Base-by-base conservation (phyloP, 2,329 filamentous ascomycete genomes). In the Sphaerulina vaccinii region DNA sequence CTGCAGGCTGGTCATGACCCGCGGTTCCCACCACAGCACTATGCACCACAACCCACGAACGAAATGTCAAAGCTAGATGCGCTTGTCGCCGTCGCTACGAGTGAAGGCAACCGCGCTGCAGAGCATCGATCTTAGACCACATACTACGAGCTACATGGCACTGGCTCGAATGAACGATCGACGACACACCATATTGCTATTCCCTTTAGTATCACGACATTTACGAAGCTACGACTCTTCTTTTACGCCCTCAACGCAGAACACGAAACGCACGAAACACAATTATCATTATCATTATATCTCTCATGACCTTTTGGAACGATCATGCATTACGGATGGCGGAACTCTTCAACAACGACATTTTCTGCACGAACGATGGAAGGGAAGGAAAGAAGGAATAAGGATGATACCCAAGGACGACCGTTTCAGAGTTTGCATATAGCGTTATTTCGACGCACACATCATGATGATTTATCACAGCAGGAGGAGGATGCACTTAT, bases 71-170 rank as follows among this genome's bases (percentile, higher is more conserved):
- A 81, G 33, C 68, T 86, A 4, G 79, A 85, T 55, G 80, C 82
- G 19, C 74, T 86, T 7, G 82, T 85, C n/a, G 82, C 82, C 4
- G 82, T 84, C 36, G 82, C 83, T 3, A 84, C 82, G 2, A 79
- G 78, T 55, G 81, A 83, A 64, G 58, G 58, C 39, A 76, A 71
- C 32, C 67, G 63, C 9, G 65, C 62, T n/a, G 62, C 60, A 8
- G 64, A 67, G 45, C 57, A 61, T 43, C 58, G 58, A 11, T 59
- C 55, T 32, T 63, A 38, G 39, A 13, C 27, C 5, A 1, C 29
- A 10, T 40, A 23, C 13, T 7, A 8, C 13, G 18, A 42, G n/a
- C 18, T 3, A 42, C 39, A 3, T 13, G 4, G 10, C 27, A 32
- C n/a, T 32, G 27, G 8, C 27, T 32, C 27, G 27, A 32, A 32